A percentile compares a stretch with the other conserved stretches of the same genome.
Conservation (phyloP, 768 basidiomycete species). For the Megacollybia marginata region DNA sequence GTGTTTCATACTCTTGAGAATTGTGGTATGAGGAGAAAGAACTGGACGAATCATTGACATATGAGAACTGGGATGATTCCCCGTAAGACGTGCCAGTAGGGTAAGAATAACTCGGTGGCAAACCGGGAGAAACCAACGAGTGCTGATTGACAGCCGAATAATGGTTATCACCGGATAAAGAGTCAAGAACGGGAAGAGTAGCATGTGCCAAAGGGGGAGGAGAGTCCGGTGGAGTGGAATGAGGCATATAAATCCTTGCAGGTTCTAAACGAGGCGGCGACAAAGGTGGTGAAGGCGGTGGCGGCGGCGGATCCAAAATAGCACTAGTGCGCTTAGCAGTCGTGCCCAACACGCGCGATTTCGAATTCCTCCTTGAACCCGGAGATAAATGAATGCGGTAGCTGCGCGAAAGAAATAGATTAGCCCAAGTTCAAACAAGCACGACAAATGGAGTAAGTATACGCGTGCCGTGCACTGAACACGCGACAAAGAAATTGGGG, state of each 20-base stretch:
- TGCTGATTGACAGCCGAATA: conserved; percentile 44
- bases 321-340: conserved; percentile 47
- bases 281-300: conserved; percentile 3
- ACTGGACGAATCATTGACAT: conserved; percentile 32
- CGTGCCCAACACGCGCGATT: too few relatives aligned
- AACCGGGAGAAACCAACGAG: conserved; percentile 14
- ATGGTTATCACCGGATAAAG: conserved; percentile 26
- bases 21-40: not conserved
- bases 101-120: conserved; percentile 22
- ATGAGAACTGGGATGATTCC: conserved; percentile 42
- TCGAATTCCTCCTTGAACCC: conserved; percentile 60
- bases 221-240: conserved; percentile 43
- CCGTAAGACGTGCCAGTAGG: conserved; percentile 33
- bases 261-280: conserved; percentile 41
- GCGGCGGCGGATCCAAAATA: conserved; percentile 24
- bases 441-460: not conserved
- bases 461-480: too few relatives aligned
- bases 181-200: conserved; percentile 34
- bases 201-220: conserved; percentile 50
- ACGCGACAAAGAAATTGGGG: too few relatives aligned
- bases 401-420: conserved; percentile 24
- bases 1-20: not conserved
- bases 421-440: conserved; percentile 1
- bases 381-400: conserved; percentile 80
- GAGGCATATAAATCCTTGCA: conserved; percentile 23